Percentiles rank a stretch among this genome's conserved stretches.
phyloP scores from a whole-genome alignment of 139 green algal species.

The Gonium pectorale region DNA sequence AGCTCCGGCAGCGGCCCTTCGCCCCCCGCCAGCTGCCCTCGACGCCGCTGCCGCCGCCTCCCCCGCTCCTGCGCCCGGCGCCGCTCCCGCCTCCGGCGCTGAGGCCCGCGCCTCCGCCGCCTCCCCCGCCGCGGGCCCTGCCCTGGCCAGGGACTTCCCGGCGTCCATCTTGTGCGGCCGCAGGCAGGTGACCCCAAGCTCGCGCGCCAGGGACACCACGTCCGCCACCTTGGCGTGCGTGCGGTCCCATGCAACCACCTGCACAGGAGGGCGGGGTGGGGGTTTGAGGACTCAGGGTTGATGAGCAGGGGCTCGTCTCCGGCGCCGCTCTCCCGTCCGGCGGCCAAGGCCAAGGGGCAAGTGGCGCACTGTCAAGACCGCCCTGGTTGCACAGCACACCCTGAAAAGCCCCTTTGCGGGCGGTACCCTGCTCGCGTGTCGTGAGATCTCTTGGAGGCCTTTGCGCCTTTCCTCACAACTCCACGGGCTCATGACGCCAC shows the following conservation, averaged over 20 bases:
- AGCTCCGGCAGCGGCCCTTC: no score
- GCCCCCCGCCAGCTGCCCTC: neutral
- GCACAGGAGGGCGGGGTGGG: neutral
- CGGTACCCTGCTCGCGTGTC: no score
- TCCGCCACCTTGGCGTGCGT: conserved; percentile 73
- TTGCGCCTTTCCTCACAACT: no score
- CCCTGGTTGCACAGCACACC: no score
- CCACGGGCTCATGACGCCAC: no score
- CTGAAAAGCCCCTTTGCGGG: no score
- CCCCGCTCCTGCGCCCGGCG: neutral
- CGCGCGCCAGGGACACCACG: conserved; percentile 16
- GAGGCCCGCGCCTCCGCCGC: neutral
- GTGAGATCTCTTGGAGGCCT: no score
- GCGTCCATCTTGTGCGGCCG: conserved; percentile 27
- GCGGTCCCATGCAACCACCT: conserved; percentile 83
- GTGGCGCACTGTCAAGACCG: no score
- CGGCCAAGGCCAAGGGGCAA: no score
- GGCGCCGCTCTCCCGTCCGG: no score
- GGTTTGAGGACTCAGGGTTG: no score
- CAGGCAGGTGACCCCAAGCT: conserved; percentile 26
- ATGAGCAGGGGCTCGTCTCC: no score
- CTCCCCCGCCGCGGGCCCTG: neutral
- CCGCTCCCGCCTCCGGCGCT: neutral
- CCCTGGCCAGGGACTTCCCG: neutral
- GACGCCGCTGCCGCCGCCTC: neutral